Base-by-base conservation (phyloP, 2,329 filamentous ascomycete genomes). In the Penicillium sp. region DNA sequence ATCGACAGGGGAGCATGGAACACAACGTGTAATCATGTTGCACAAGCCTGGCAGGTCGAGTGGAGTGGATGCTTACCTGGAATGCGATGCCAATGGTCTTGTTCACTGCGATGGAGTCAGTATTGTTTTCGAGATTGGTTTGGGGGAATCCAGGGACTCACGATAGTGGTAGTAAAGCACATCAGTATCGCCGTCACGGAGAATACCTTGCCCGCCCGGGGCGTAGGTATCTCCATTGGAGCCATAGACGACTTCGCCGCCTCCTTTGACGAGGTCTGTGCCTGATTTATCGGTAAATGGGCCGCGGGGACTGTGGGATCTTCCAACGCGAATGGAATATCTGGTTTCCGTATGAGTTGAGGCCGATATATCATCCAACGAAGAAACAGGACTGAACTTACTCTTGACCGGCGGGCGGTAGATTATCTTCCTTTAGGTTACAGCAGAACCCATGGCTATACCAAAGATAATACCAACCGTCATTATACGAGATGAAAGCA, bases 301-400 rank as follows among this genome's bases (percentile, higher is more conserved):
- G 0, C 81, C 77, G 0, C 70, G 79, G 4, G 77, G 74, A 18
- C 66, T 73, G 1, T 65, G 67, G 1, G 78, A 80, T n/a, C 82
- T 71, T 64, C 84, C 86, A 27, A 84, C 81, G 53, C 77, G 78
- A 62, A 87, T 82, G 62, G 78, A 80, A 66, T 87, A 87, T 67
- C 65, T 68, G 11, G 14, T 28, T 18, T 27, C 5, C 19, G 31
- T 19, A 29, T 56, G 10, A 53, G 39, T 36, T 48, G 34, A n/a
- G 29, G 39, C 3, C 13, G 16, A 4, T n/a, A 14, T 5, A 31
- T 35, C 2, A 10, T 6, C 13, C n/a, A n/a, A 14, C 40, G 7
- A 6, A 2, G 22, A 25, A 25, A 25, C 22, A 25, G 22, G 7
- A 25, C 7, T 25, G 4, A 2, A 46, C 63, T 46, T 55, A 68